These are phyloP conservation scores for Nasturtium officinale DNA, from an alignment of 345 rosid genomes.

Conservation along the genomic window DNA sequence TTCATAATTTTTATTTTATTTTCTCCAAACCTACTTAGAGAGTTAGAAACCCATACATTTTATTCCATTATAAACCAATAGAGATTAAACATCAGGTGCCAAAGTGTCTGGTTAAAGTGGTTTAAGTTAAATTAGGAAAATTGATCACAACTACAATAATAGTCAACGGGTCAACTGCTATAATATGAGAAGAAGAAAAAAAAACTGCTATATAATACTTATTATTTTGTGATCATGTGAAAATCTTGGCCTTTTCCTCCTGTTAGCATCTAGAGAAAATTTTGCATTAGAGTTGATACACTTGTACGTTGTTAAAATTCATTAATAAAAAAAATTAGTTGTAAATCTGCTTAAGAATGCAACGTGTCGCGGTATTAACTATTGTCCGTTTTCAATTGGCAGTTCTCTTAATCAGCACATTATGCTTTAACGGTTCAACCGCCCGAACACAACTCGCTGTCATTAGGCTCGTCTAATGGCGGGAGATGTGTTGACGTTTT, in stretches of 20 bases:
- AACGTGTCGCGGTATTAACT: not conserved
- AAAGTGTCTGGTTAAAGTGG: conserved; percentile 41
- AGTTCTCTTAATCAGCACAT: not conserved
- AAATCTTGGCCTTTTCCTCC: not conserved
- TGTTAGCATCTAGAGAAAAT: not conserved
- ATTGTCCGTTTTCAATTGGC: not conserved
- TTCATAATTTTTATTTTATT: not conserved
- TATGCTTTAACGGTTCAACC: conserved; percentile 17
- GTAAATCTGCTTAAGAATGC: not conserved
- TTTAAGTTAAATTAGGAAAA: conserved; percentile 27
- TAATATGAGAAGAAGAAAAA: no score
- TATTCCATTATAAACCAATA: conserved; percentile 6
- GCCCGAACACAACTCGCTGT: not conserved
- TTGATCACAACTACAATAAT: not conserved
- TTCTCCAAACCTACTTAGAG: not conserved
- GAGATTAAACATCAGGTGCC: conserved; percentile 28
- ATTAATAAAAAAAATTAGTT: not conserved
- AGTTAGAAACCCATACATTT: not conserved
- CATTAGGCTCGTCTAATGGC: no score
- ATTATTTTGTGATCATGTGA: not conserved
- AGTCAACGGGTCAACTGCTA: no score
- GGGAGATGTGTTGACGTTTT: no score
- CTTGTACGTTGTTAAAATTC: not conserved
- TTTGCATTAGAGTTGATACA: no score
- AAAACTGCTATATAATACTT: not conserved